Conservation (phyloP, 2,329 filamentous ascomycete genomes). For the Cryoendolithus antarcticus region DNA sequence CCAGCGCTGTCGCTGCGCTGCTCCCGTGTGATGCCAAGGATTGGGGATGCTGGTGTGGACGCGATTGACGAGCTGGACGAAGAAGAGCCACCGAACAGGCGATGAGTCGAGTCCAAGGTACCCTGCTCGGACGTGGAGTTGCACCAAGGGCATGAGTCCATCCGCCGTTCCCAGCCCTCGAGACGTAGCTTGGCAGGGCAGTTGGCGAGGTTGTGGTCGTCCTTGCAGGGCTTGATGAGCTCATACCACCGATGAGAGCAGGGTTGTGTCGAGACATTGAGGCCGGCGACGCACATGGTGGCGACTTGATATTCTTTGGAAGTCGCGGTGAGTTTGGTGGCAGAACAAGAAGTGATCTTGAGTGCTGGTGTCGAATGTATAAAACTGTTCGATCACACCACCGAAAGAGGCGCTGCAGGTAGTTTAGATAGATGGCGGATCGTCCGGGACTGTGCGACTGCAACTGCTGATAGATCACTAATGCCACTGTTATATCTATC, state of each 20-base stretch:
- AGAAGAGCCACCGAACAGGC: conserved; percentile 34
- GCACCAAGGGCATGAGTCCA: conserved; percentile 37
- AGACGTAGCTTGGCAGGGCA: conserved; percentile 33
- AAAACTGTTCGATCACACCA: no score
- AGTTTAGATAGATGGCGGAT: no score
- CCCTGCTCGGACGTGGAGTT: conserved; percentile 13
- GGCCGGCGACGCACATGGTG: conserved; percentile 38
- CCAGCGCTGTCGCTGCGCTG: conserved; percentile 15
- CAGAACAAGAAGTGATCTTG: no score
- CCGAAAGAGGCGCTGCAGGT: no score
- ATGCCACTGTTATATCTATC: no score
- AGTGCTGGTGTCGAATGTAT: no score
- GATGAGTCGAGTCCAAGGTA: conserved; percentile 31
- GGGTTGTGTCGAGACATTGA: conserved; percentile 34
- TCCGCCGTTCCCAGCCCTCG: conserved; percentile 38
- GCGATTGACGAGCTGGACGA: conserved; percentile 20
- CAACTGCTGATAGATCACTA: no score
- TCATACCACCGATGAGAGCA: conserved; percentile 41
- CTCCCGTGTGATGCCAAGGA: conserved; percentile 4
- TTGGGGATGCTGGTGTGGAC: conserved; percentile 6
- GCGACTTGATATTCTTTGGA: not conserved
- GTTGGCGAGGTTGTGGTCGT: conserved; percentile 34
- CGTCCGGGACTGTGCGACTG: no score
- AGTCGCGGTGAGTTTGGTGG: no score
- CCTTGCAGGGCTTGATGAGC: conserved; percentile 31